Base-by-base conservation (phyloP, 305 asterid genomes). In the Rubia occidens region DNA sequence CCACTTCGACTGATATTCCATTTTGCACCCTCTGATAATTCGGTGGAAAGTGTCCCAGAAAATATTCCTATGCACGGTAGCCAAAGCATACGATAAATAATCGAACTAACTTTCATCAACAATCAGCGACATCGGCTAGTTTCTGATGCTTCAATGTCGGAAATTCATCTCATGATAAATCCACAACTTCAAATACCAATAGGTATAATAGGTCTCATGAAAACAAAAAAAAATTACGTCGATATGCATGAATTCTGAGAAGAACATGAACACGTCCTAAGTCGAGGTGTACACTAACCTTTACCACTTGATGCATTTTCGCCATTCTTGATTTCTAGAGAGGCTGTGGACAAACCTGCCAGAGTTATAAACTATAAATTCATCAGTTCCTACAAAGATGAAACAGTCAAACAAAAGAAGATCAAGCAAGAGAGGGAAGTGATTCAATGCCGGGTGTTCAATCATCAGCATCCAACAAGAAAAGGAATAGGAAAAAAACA, bases 1-100 rank as follows among this genome's bases (percentile, higher is more conserved):
- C 98, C 98, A 76, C 97, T 84, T 77, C 97, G 83, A 77, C 83
- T 86, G 49, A 93, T 90, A 67, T 87, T 93, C 98, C 97, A 88
- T 74, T 56, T 86, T 64, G 98, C 68, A 81, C 82, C 81, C 84
- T 88, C 92, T 6, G 81, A 81, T 32, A 86, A 84, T 74, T 88
- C 98, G 78, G 84, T 76, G 71, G 98, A 93, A 69, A 93, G 95
- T 81, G 84, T 87, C 66, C 98, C 98, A 64, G 96, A 87, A 82
- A 93, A 93, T 64, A 93, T 63, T 59, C 98, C 98, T 93, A 64
- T 37, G 72, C 68, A 45, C 63, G 51, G 37, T 1, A 47, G 53
- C 29, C n/a, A 7, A 73, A 15, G 37, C 24, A 26, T 9, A 24
- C 40, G 64, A 40, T 60, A 65, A 49, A 60, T 65, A 74, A 55